These are phyloP conservation scores for Verticillium nonalfalfae DNA, from an alignment of 2,329 filamentous ascomycete species.

Conservation along the genomic window DNA sequence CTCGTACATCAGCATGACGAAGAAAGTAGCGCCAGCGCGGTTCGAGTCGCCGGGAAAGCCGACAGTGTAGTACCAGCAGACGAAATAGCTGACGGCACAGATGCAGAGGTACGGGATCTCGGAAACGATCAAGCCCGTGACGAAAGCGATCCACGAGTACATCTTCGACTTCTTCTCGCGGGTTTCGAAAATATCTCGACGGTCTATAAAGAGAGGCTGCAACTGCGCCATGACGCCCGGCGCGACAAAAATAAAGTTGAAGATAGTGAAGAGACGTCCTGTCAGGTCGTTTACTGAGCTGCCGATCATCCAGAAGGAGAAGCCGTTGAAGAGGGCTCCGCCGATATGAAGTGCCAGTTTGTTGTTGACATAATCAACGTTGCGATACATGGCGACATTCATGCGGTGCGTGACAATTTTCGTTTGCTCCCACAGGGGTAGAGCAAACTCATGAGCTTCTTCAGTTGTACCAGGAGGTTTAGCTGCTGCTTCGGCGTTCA, in stretches of 20 bases:
- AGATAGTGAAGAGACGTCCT: conserved; percentile 50
- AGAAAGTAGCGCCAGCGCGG: conserved; percentile 45
- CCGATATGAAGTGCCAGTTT: conserved; percentile 52
- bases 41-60: conserved; percentile 37
- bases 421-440: conserved; percentile 56
- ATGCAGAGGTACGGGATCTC: conserved; percentile 39
- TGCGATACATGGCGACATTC: conserved; percentile 58
- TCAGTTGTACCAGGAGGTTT: conserved; percentile 32
- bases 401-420: conserved; percentile 58
- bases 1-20: conserved; percentile 53
- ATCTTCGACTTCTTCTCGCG: conserved; percentile 56
- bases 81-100: conserved; percentile 39
- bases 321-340: conserved; percentile 53
- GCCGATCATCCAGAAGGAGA: conserved; percentile 55
- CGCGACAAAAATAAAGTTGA: conserved; percentile 58
- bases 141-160: conserved; percentile 54
- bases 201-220: conserved; percentile 51
- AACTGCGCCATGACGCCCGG: conserved; percentile 52
- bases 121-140: conserved; percentile 42
- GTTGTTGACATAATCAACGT: conserved; percentile 60
- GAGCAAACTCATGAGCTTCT: conserved; percentile 65
- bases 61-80: conserved; percentile 54
- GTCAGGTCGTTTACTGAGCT: conserved; percentile 43
- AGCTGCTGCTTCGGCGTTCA: conserved; percentile 48
- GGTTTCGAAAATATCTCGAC: conserved; percentile 50